These are phyloP conservation scores for Paxillus involutus DNA, from an alignment of 768 basidiomycete genomes.

Conservation along the genomic window DNA sequence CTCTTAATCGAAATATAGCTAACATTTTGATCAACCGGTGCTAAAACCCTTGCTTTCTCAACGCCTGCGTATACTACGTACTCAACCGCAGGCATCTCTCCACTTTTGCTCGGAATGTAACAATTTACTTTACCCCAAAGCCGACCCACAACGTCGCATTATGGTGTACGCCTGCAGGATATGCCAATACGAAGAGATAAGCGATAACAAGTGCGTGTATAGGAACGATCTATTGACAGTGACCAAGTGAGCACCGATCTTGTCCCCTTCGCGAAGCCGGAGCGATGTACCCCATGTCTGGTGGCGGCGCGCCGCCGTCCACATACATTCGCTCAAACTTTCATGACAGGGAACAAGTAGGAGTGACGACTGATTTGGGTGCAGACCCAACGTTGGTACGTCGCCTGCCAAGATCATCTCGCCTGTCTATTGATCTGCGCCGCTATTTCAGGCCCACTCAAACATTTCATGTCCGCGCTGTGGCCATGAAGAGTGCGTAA, in stretches of 20 bases:
- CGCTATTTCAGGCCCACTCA: constrained; percentile 65
- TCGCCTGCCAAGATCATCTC: neutral
- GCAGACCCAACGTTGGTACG: constrained; percentile 85
- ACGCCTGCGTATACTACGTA: neutral
- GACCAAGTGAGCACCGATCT: constrained; percentile 67
- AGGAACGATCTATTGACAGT: constrained; percentile 91
- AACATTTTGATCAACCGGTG: constrained; percentile 6
- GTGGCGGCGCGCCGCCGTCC: neutral
- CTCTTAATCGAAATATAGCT: constrained; percentile 12
- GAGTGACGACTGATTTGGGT: constrained; percentile 85
- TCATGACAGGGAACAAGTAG: constrained; percentile 79
- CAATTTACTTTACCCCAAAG: constrained; percentile 92
- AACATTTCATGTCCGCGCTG: constrained; percentile 84
- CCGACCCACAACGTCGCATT: constrained; percentile 78
- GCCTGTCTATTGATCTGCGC: neutral
- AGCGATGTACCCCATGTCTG: too few species aligned
- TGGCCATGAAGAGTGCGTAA: constrained; percentile 76
- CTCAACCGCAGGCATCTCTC: constrained; percentile 61
- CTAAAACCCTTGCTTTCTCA: neutral
- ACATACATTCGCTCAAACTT: constrained; percentile 3
- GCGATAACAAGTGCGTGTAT: constrained; percentile 89
- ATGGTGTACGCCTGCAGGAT: constrained; percentile 93
- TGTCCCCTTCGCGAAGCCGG: neutral
- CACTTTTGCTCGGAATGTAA: constrained; percentile 95
- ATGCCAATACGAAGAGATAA: constrained; percentile 82